Percentiles rank a stretch among this genome's conserved stretches.
Conservation (phyloP, 176 grass and related monocot species). For the Miscanthus lutarioriparius region DNA sequence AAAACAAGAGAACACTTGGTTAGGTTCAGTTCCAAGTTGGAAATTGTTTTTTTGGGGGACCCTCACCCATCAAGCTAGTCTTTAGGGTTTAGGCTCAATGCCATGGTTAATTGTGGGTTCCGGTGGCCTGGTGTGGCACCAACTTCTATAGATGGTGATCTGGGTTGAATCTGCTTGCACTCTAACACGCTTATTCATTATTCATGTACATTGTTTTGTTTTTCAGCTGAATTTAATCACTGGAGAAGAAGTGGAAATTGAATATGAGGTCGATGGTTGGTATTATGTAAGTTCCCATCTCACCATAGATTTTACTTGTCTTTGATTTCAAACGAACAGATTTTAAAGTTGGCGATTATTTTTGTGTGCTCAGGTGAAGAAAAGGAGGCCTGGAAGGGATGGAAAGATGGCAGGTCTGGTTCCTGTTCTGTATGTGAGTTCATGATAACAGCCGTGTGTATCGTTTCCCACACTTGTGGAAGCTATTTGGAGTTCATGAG, state of each 20-base stretch:
- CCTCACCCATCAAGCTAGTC: neutral
- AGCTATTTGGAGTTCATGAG: constrained; percentile 12
- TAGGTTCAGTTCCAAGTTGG: neutral
- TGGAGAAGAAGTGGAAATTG: constrained; percentile 96
- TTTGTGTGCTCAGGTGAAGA: constrained; percentile 79
- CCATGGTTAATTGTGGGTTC: neutral
- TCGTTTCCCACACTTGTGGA: neutral
- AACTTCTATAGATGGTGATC: neutral
- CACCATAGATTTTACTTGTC: neutral
- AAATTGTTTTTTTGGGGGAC: neutral
- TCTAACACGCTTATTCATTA: neutral
- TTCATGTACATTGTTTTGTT: constrained; percentile 45
- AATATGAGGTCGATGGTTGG: constrained; percentile 99
- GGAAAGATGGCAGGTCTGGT: constrained; percentile 85
- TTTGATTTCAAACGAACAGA: neutral
- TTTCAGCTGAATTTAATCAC: constrained; percentile 82
- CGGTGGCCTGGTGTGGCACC: neutral
- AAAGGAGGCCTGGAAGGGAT: constrained; percentile 97
- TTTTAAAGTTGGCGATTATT: neutral
- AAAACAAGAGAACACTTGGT: neutral
- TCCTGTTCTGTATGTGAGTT: constrained; percentile 94
- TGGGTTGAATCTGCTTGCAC: neutral
- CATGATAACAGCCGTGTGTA: constrained; percentile 44
- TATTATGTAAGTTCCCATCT: constrained; percentile 79
- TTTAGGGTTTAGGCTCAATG: neutral